phyloP scores from a whole-genome alignment of 164 flowering plant genomes.

The Macadamia integrifolia region DNA sequence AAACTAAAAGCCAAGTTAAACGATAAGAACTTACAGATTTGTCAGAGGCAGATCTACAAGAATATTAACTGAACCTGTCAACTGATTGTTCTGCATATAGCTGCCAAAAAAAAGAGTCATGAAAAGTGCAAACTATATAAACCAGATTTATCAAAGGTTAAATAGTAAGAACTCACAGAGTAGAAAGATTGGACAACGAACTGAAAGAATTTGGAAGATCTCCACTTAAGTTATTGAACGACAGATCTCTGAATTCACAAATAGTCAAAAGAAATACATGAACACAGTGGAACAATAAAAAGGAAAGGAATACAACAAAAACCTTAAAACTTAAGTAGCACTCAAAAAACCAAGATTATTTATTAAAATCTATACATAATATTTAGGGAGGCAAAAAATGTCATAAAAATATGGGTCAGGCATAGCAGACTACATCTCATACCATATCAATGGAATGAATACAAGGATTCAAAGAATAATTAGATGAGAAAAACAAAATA shows the following conservation, averaged over 20 bases:
- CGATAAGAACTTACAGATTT: slow-evolving; percentile 49
- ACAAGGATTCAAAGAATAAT: no score
- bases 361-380: no score
- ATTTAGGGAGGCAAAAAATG: no score
- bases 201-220: slow-evolving; percentile 72
- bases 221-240: slow-evolving; percentile 78
- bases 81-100: slow-evolving; percentile 70
- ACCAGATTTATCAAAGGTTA: background rate
- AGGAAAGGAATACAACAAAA: background rate
- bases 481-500: no score
- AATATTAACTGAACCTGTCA: slow-evolving; percentile 68
- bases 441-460: no score
- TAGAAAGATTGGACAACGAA: slow-evolving; percentile 69
- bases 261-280: background rate
- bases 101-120: slow-evolving; percentile 39
- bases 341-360: no score
- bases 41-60: slow-evolving; percentile 54
- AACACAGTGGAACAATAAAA: background rate
- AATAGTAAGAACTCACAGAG: slow-evolving; percentile 52
- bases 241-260: slow-evolving; percentile 64
- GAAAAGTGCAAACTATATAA: slow-evolving; percentile 9
- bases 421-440: no score
- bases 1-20: background rate
- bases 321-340: no score
- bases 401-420: no score